Percentiles rank a stretch among this genome's conserved stretches.
Conservation (phyloP, 371 early-diverging fungal species). For the Gilbertella persicaria region DNA sequence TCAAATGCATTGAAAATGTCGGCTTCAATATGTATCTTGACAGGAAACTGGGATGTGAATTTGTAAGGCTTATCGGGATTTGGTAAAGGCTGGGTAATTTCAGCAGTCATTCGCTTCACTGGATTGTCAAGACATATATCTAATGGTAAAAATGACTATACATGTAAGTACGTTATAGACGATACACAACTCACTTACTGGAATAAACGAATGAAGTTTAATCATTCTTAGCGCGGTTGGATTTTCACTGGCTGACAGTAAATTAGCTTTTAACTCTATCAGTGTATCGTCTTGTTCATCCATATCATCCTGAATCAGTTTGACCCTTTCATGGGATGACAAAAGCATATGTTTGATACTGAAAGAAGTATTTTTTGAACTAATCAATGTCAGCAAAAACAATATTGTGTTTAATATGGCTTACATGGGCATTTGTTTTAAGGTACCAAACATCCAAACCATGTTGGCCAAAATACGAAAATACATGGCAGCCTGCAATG, state of each 20-base stretch:
- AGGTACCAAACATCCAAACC: conserved; percentile 58
- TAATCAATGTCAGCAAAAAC: conserved; percentile 1
- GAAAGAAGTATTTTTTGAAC: conserved; percentile 21
- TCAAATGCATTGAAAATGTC: conserved; percentile 38
- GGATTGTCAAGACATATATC: conserved; percentile 32
- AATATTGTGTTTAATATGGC: background rate
- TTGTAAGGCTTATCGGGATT: conserved; percentile 46
- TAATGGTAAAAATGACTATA: conserved; percentile 37
- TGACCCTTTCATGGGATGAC: conserved; percentile 35
- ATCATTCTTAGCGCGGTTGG: conserved; percentile 32
- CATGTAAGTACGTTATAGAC: too few relatives aligned
- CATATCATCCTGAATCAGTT: conserved; percentile 18
- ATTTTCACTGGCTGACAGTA: conserved; percentile 25
- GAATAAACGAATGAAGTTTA: conserved; percentile 35
- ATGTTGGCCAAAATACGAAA: conserved; percentile 55
- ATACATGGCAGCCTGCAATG: conserved; percentile 45
- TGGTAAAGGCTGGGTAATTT: conserved; percentile 35
- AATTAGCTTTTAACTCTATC: conserved; percentile 20
- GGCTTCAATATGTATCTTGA: conserved; percentile 40
- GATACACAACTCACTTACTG: too few relatives aligned
- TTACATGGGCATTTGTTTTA: conserved; percentile 50
- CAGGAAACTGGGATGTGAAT: conserved; percentile 32
- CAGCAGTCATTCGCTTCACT: conserved; percentile 40
- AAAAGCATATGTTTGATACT: conserved; percentile 36
- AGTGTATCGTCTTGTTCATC: conserved; percentile 8